Conservation (phyloP, 768 basidiomycete genomes). For the Lepiota venenata region DNA sequence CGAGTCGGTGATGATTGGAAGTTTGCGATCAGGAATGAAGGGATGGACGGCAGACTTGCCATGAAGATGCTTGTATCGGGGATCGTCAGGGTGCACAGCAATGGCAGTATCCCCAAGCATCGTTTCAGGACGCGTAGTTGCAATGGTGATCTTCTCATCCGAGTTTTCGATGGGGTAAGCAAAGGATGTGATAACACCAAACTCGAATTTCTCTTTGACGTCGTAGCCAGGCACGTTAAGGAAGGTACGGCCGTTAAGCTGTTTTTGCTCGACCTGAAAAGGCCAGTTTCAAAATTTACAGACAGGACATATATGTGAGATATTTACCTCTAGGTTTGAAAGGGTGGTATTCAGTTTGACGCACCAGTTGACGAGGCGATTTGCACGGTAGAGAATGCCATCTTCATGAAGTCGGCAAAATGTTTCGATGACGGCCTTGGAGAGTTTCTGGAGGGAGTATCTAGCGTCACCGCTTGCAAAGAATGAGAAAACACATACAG, state of each 20-base stretch:
- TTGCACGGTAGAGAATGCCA: constrained; percentile 91
- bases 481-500: constrained; percentile 43
- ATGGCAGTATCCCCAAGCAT: constrained; percentile 98
- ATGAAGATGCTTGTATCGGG: constrained; percentile 91
- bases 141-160: constrained; percentile 92
- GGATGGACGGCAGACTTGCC: constrained; percentile 92
- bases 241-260: constrained; percentile 79
- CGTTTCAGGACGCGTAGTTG: constrained; percentile 97
- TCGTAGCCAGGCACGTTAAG: constrained; percentile 94
- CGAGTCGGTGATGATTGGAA: constrained; percentile 86
- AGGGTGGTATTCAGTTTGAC: constrained; percentile 92
- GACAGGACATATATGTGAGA: not conserved
- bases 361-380: constrained; percentile 98
- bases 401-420: constrained; percentile 92
- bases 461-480: not conserved
- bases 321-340: constrained; percentile 88
- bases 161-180: constrained; percentile 89
- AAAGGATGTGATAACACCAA: constrained; percentile 95
- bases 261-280: constrained; percentile 84
- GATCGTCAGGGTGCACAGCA: constrained; percentile 93
- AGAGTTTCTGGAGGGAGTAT: constrained; percentile 48
- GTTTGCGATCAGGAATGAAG: constrained; percentile 71
- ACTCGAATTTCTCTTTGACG: constrained; percentile 92
- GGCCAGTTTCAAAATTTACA: not conserved
- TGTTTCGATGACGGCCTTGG: constrained; percentile 85